Base-by-base conservation (phyloP, 495 filamentous ascomycete species). In the Tuber melanosporum region DNA sequence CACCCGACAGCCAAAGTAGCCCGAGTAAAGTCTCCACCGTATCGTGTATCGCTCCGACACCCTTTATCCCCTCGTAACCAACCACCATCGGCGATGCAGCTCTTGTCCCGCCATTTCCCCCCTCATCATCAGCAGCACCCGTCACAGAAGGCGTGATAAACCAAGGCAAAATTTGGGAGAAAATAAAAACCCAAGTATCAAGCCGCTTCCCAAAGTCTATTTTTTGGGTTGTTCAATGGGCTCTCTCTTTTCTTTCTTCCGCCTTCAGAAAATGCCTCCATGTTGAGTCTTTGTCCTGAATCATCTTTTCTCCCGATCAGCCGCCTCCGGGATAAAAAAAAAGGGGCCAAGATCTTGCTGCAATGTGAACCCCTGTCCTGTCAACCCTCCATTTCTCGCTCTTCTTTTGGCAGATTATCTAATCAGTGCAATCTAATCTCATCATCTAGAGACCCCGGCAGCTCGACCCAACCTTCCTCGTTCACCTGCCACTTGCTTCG, bases 31-130 rank as follows among this genome's bases (percentile, higher is more conserved):
- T 66, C 57, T 66, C 26, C 57, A 14, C 57, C 49, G 20, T 57
- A 66, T 32, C 57, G n/a, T 26, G n/a, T 32, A 66, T 66, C n/a
- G 57, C 57, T 66, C 57, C 57, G 57, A 32, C 3, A 66, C 26
- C 12, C 57, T 32, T 62, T 62, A 62, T 62, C 52, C 52, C n/a
- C n/a, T 26, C 26, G 57, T n/a, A 66, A 32, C 57, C 57, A 66
- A 66, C 57, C 57, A 66, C 26, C 57, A 66, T 66, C 57, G 57
- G 57, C n/a, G 57, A 66, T 66, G 57, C 57, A 66, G 4, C 57
- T 14, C 57, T 66, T 66, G 57, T 32, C n/a, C 47, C 57, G 10
- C 26, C 26, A 3, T 2, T 66, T 66, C 5, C 57, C 57, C 57
- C 57, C 57, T 66, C 57, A 66, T 66, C 26, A 49, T 8, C 6